Base-by-base conservation (phyloP, 2,329 filamentous ascomycete species). In the Colletotrichum sp. region DNA sequence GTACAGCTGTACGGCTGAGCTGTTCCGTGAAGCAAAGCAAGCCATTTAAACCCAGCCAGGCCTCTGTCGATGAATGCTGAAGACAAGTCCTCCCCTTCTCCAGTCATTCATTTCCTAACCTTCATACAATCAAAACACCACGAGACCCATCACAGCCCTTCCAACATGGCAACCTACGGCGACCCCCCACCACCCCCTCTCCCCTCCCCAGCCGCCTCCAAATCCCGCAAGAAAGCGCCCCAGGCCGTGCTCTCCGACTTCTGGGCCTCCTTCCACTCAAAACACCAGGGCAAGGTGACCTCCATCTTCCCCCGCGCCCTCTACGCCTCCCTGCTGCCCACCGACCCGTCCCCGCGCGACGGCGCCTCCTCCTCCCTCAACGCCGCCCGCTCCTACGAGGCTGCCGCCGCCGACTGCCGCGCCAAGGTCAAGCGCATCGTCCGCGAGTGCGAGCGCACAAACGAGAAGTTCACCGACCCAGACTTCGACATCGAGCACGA, bases 341-440 rank as follows among this genome's bases (percentile, higher is more conserved):
- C n/a, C n/a, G 44, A 52, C 44, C 44, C 44, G 10, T 21, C 77
- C 15, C 75, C 81, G 16, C 79, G 79, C 3, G 78, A 79, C 7
- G 68, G 72, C 6, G 86, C 90, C 12, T 87, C 87, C 13, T 83
- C 82, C 55, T 89, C 89, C 21, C 88, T 90, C 69, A 91, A 88
- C 60, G 86, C 86, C 12, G 83, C 82, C 16, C 83, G 86, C 60
- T 85, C 83, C 77, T 88, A 88, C 76, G 85, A 87, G 76, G 81
- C 82, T 6, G 87, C 86, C 13, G 84, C 85, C 15, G 78, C 79
- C 32, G 83, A 86, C 64, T 88, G 87, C 76, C 82, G 83, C 32
- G 84, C 84, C 64, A 83, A 81, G 57, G 86, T 88, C 18, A 81
- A 79, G 49, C 83, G 84, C 49, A 83, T 87, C 69, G 82, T 87